Conservation (phyloP, 768 basidiomycete species). For the Pholiota conissans region DNA sequence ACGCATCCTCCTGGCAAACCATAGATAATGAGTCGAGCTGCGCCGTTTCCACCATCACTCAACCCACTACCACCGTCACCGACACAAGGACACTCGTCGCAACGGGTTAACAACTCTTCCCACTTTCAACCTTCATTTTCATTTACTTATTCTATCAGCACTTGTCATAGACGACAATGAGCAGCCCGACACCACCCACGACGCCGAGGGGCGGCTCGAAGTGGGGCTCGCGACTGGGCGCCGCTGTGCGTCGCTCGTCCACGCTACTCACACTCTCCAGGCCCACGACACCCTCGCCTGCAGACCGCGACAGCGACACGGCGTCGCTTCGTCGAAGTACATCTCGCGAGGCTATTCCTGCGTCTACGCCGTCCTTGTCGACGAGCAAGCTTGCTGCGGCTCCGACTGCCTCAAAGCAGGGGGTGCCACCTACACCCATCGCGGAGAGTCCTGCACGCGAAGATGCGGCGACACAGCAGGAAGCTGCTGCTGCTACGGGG, state of each 20-base stretch:
- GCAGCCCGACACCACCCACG: conserved; percentile 21
- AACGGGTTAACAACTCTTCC: conserved; percentile 5
- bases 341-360: conserved; percentile 20
- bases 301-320: conserved; percentile 28
- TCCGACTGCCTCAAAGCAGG: conserved; percentile 10
- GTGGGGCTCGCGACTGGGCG: conserved; percentile 58
- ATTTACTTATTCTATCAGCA: conserved; percentile 3
- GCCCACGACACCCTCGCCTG: conserved; percentile 26
- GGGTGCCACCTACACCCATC: conserved; percentile 57
- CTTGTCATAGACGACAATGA: conserved; percentile 20
- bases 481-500: conserved; percentile 21
- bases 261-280: conserved; percentile 46
- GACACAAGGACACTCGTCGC: background rate
- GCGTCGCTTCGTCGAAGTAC: conserved; percentile 19
- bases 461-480: conserved; percentile 35
- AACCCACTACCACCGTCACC: conserved; percentile 1
- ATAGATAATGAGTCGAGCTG: conserved; percentile 34
- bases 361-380: conserved; percentile 13
- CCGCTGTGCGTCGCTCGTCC: conserved; percentile 61
- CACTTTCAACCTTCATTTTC: conserved; percentile 14
- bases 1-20: conserved; percentile 42
- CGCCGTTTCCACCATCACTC: conserved; percentile 13
- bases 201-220: conserved; percentile 34
- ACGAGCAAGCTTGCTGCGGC: background rate
- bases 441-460: conserved; percentile 68